Evolutionary conservation across 2,329 filamentous ascomycete species (phyloP), one percentile per base, ranked within the genome.

Genomic region (Hypoxylon sp.): DNA sequence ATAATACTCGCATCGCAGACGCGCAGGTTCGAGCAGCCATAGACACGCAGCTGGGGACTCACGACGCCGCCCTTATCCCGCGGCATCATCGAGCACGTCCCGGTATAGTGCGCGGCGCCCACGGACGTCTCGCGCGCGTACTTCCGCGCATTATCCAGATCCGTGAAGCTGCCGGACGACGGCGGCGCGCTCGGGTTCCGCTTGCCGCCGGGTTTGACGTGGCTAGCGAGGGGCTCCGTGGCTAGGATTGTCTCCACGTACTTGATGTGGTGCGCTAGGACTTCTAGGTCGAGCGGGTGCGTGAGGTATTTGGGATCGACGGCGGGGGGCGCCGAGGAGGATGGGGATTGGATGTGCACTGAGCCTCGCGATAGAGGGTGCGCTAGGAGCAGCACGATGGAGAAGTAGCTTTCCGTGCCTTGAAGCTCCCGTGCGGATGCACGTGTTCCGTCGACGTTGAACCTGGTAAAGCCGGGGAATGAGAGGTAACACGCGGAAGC

Each of bases 281-380:
- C 57, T 17, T 71, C 69, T 8, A 73, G 33, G 52, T 71, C 70
- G 2, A 72, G 29, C 4, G 67, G 69, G 19, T 71, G 67, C 2
- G 52, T 50, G 5, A 73, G 60, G 35, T 73, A 73, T 10, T 60
- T 53, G 3, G 56, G 56, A 47, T 72, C 63, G 14, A 67, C 47
- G 4, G 24, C 54, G 39, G 33, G 51, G 9, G 19, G 19, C 4
- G 17, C 3, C 11, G 55, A 53, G 9, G 35, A 11, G n/a, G 50
- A 55, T 10, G 42, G 1, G 24, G 54, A 46, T 8, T 33, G 62
- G 47, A 74, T 64, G 35, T 74, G 72, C 22, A 70, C 63, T 14
- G 66, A 71, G 29, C 71, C 71, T 3, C 69, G 68, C 3, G 70
- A 73, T 14, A 73, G 57, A 24, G 68, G 70, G 46, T 70, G 71